phyloP scores from a whole-genome alignment of 371 early-diverging fungal species.

The Fennellomyces sp. region DNA sequence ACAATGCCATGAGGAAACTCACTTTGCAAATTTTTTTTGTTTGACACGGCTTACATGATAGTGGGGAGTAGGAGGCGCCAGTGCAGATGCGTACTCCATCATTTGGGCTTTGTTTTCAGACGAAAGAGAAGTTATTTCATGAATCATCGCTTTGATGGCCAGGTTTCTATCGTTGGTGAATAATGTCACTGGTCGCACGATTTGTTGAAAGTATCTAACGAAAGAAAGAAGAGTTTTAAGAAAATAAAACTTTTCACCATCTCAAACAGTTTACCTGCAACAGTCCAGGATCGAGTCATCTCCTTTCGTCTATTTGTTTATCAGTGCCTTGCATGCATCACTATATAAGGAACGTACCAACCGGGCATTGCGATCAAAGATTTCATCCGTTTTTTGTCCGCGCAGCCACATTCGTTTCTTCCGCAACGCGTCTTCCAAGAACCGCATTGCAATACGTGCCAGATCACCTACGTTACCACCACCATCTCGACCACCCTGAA shows the following conservation, averaged over 20 bases:
- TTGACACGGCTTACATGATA: neutral
- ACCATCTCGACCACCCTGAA: neutral
- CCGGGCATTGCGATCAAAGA: constrained; percentile 12
- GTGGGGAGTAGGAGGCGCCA: neutral
- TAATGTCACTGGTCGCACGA: constrained; percentile 20
- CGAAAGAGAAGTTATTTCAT: constrained; percentile 34
- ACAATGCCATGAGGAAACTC: neutral
- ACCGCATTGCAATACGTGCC: constrained; percentile 40
- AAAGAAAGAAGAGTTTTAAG: neutral
- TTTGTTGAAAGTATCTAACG: constrained; percentile 24
- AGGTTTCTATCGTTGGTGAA: constrained; percentile 47
- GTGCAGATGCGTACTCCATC: constrained; percentile 5
- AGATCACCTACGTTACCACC: constrained; percentile 11
- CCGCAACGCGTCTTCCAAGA: constrained; percentile 23
- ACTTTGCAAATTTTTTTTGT: too few species aligned
- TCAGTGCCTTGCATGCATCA: constrained; percentile 48
- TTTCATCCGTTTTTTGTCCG: constrained; percentile 36
- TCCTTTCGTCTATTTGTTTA: constrained; percentile 32
- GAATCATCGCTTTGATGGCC: constrained; percentile 49
- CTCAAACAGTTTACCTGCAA: constrained; percentile 25
- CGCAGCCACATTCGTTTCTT: constrained; percentile 16
- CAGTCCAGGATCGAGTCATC: constrained; percentile 48
- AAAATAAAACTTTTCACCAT: neutral
- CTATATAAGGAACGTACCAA: constrained; percentile 14
- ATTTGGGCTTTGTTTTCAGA: constrained; percentile 24